Base-by-base conservation (phyloP, 345 rosid genomes). In the Bruguiera sexangula region DNA sequence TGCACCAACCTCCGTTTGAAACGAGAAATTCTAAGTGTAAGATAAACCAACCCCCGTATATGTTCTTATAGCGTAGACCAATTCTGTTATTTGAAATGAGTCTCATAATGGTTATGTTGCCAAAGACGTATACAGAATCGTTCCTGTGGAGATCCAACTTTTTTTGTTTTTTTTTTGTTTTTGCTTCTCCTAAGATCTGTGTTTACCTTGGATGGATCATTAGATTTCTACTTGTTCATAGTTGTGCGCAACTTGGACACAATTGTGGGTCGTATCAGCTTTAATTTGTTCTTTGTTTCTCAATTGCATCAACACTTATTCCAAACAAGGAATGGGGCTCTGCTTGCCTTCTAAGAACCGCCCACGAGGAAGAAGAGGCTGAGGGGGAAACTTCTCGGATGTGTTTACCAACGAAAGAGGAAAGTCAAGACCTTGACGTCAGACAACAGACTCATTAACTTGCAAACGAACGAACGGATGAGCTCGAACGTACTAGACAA, bases 1-100 rank as follows among this genome's bases (percentile, higher is more conserved):
- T 67, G 76, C 78, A 43, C 80, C 78, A 21, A 50, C 82, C 43
- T 85, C 91, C 71, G 85, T 83, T 77, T 91, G 81, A 75, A n/a
- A 21, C 1, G 54, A 43, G 63, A 29, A 57, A 43, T 43, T 43
- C 18, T 18, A 43, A 43, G 18, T 13, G 50, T 43, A 43, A 43
- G 50, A 43, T 43, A 43, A 43, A 18, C 50, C 50, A 3, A 0
- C 18, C 50, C 50, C 16, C 46, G 2, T 39, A 39, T 39, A 39
- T 39, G 46, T 39, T 39, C 46, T 39, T 39, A 39, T 39, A 11
- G 46, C 46, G 15, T 39, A 39, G 21, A 21, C 19, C 26, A 24
- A 9, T n/a, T 52, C 16, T 48, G 67, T 5, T 52, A 1, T 34
- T 1, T 34, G 37, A 46, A 10, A 62, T 24, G 48, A 69, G 31